Base-by-base conservation (phyloP, 495 filamentous ascomycete genomes). In the Astrothelium subdiscretum region DNA sequence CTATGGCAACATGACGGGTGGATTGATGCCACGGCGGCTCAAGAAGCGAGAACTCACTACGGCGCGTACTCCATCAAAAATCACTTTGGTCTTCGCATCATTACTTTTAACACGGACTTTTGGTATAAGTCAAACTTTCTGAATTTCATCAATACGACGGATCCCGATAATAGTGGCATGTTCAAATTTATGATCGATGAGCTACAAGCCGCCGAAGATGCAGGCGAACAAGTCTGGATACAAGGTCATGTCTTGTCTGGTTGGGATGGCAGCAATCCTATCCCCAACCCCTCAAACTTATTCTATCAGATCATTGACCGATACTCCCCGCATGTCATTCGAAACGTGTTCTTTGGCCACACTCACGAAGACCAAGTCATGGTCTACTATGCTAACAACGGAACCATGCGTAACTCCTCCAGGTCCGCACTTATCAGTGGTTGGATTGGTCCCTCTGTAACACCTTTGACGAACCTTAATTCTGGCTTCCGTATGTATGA, bases 121-220 rank as follows among this genome's bases (percentile, higher is more conserved):
- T 71, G 67, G 67, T 70, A 73, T 32, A 26, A 22, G 20, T 32
- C 57, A 15, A 66, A 66, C 58, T 73, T 64, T 57, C 68, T 74
- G 63, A 75, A 75, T 61, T 75, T 67, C 60, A 70, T 73, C 66
- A 76, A 76, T 69, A 68, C 70, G 54, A 65, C 69, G n/a, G 67
- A 76, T 59, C 72, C 73, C 1, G 74, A 76, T 59, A 65, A 67
- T 20, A 66, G 64, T 31, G 74, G 74, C 29, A 74, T 73, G 31
- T 65, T 76, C 58, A 63, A 35, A 5, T 76, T 70, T 64, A 59
- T 76, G 0, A 72, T 72, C 57, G 44, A 69, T 27, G 74, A 76
- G 59, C 70, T 76, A 3, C 70, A 75, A 64, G 61, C 65, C 15
- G 72, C 72, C 18, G 73, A 76, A 62, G 68, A 72, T 27, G 68